Base-by-base conservation (phyloP, 192 early-diverging fungal species). In the Chytriomyces sp. region DNA sequence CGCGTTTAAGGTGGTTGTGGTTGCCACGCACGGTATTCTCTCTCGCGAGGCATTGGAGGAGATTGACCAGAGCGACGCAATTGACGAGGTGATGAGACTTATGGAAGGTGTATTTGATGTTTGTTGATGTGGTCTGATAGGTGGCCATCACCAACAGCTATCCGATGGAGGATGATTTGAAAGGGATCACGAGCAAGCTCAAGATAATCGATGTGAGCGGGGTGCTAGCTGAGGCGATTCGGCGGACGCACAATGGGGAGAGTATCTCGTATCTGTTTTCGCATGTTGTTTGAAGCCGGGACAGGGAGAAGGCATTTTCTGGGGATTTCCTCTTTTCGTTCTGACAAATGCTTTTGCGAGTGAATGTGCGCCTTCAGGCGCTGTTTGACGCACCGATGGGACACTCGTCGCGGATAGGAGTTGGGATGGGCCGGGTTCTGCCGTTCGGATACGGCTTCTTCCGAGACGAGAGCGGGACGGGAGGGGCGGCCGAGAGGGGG, bases 1-100 rank as follows among this genome's bases (percentile, higher is more conserved):
- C 65, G 91, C 91, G 25, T 93, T 91, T 4, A 89, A 89, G 67
- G 94, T 99, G 14, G 91, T 93, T 71, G 90, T 96, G 56, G 90
- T 99, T 64, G 95, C 94, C 0, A 94, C 94, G 4, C 98, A 99
- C 67, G 98, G 94, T 26, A 91, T 99, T 66, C 82, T 99, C 41
- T 95, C 93, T 63, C 93, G 89, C 32, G 89, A 93, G 72, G 90
- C 94, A 30, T 77, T 98, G 52, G 84, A 85, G 26, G 88, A 94
- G 70, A 93, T 99, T 77, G 87, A 95, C 72, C 85, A 88, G 58
- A 93, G 91, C 61, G 77, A 85, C 4, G 90, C 89, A 26, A 87
- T 95, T 22, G 82, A 92, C 79, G 84, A 84, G 81, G 89, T 91
- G 69, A n/a, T n/a, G n/a, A n/a, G n/a, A n/a, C n/a, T n/a, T n/a